Evolutionary conservation across 2,329 filamentous ascomycete genomes (phyloP), one percentile per base, ranked within the genome.

Genomic region (Fusarium newnesense): DNA sequence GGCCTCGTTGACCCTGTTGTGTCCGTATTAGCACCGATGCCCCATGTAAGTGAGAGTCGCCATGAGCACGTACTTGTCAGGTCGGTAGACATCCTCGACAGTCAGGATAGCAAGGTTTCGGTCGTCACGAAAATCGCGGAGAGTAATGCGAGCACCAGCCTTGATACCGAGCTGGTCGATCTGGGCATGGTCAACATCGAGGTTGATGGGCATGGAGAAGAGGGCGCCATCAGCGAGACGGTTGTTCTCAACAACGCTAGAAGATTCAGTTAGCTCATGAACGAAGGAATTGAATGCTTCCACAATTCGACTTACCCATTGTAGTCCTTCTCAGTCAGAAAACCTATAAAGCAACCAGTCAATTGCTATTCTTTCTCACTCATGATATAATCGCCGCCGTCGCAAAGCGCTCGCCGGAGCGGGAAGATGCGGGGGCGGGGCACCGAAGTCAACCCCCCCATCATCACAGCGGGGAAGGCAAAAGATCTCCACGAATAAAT

Each of bases 301-400:
- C 24, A 15, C 24, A 28, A 9, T 30, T 46, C 18, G 34, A 83
- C 88, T 76, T 89, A 96, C 94, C 93, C 92, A 84, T 97, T 93
- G 88, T 97, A 99, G 85, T 99, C 96, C 85, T 94, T 93, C 88
- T 99, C 91, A 84, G 90, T 97, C 93, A 99, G 93, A 88, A 99
- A 99, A 80, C 95, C 94, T 97, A 79, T 60, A 77, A 15, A 39
- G 58, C 46, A 49, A 69, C 47, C 28, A 43, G 61, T 72, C 59
- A 78, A 67, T 67, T 18, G 39, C 60, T 58, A 44, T 67, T 64
- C 26, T 47, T 56, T 39, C 50, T 56, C 52, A 32, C 37, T 67
- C 54, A 67, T 54, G 43, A 56, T 52, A 43, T n/a, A 40, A 50
- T 37, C 18, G 50, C 28, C 47, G 47, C 40, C 26, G 66, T 64